Evolutionary conservation across 257 asterid species (phyloP), one percentile per base, ranked within the genome.

Genomic region (Voacanga thouarsii): DNA sequence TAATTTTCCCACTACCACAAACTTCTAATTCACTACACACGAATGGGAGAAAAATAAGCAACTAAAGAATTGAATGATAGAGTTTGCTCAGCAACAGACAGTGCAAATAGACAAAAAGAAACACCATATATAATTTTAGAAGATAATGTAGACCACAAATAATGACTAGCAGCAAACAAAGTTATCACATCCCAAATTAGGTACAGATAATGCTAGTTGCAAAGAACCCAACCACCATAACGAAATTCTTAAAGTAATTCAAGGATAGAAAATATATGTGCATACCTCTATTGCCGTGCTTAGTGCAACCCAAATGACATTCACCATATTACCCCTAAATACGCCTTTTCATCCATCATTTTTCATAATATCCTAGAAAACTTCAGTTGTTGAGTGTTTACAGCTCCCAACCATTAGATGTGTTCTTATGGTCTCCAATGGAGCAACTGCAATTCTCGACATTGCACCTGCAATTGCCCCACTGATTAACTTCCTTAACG

Each of bases 221-320:
- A 63, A 12, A 44, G 15, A 49, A 47, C 10, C 45, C 44, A 19
- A 10, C 26, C 41, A 45, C 60, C 41, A 18, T 43, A 7, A 28
- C 47, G 6, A 33, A 66, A 11, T 16, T 45, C 16, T 33, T 47
- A 12, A 60, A 60, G 67, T 21, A 45, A 44, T n/a, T 14, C 18
- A 53, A 55, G 49, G 49, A 69, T 68, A 68, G 57, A 51, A 30
- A 9, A 28, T 64, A 14, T 65, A 30, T 28, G n/a, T 7, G 26
- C 23, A 80, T 80, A 87, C 89, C 89, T 87, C 91, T 21, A 87
- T 82, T 43, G 91, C 89, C 85, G 85, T 87, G 89, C 89, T 85
- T 16, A 89, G 91, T 28, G 91, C 89, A 78, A 87, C 88, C 57
- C 91, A 84, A 26, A 87, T 78, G 69, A 87, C 89, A 80, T 87